phyloP scores from a whole-genome alignment of 1,284 basidiomycete species.

The Mixia osmundae region DNA sequence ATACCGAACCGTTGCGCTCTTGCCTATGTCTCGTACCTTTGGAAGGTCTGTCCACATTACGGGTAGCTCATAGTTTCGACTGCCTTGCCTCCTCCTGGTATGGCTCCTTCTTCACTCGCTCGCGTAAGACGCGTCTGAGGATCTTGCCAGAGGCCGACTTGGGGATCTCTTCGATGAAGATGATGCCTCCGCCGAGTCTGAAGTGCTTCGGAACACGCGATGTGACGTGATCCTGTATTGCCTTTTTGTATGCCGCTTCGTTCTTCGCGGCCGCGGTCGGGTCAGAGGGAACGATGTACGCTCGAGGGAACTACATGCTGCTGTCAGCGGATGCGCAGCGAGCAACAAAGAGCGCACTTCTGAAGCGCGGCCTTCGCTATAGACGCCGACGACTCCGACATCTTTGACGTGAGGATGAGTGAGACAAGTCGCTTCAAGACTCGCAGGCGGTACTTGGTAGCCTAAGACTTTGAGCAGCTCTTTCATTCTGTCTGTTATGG shows the following conservation, averaged over 20 bases:
- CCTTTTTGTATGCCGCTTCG: slow-evolving; percentile 11
- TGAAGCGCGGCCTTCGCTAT: slow-evolving; percentile 6
- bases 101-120: slow-evolving; percentile 5
- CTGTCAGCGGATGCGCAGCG: neutral
- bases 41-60: too few species aligned
- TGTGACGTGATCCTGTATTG: slow-evolving; percentile 19
- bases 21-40: too few species aligned
- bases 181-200: slow-evolving; percentile 20
- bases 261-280: slow-evolving; percentile 12
- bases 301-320: slow-evolving; percentile 13
- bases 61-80: slow-evolving; percentile 10
- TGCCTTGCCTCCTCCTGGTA: slow-evolving; percentile 1
- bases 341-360: neutral
- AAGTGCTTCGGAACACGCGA: slow-evolving; percentile 22
- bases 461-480: slow-evolving; percentile 16
- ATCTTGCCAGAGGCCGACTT: slow-evolving; percentile 15
- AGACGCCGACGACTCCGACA: slow-evolving; percentile 14
- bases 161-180: slow-evolving; percentile 12
- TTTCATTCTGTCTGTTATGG: slow-evolving; percentile 16
- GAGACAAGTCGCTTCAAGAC: slow-evolving; percentile 5
- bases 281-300: slow-evolving; percentile 13
- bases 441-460: slow-evolving; percentile 6
- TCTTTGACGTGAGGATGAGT: slow-evolving; percentile 11
- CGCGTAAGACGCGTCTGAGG: slow-evolving; percentile 10
- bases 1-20: too few species aligned